phyloP scores from a whole-genome alignment of 192 early-diverging fungal genomes.

The Phycomyces nitens region DNA sequence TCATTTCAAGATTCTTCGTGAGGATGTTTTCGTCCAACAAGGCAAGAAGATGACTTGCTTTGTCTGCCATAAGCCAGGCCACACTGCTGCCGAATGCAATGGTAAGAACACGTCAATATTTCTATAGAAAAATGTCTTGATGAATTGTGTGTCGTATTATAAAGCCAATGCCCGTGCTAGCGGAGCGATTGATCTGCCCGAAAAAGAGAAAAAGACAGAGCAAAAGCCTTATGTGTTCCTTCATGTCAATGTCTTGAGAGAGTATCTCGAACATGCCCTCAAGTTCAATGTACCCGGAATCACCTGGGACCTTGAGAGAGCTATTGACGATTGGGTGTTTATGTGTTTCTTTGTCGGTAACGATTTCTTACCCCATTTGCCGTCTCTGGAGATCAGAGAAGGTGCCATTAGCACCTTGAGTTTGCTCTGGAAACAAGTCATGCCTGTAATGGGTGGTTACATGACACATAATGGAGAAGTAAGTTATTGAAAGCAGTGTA shows the following conservation, averaged over 20 bases:
- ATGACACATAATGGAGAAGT: constrained; percentile 80
- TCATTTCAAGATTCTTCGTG: constrained; percentile 92
- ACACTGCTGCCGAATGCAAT: constrained; percentile 65
- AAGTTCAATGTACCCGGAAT: constrained; percentile 63
- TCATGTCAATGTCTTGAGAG: constrained; percentile 77
- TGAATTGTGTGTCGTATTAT: neutral
- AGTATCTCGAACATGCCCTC: constrained; percentile 89
- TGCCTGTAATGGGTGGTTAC: constrained; percentile 75
- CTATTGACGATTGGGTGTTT: constrained; percentile 98
- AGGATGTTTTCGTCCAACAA: constrained; percentile 87
- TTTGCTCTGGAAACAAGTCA: constrained; percentile 82
- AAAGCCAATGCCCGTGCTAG: constrained; percentile 10
- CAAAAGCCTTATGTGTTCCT: constrained; percentile 80
- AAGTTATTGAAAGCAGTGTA: neutral
- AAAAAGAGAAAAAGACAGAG: constrained; percentile 46
- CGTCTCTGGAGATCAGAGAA: constrained; percentile 91
- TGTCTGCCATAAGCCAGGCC: constrained; percentile 59
- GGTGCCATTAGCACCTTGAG: constrained; percentile 89
- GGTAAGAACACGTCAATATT: constrained; percentile 18
- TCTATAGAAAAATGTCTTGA: neutral
- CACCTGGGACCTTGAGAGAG: constrained; percentile 81
- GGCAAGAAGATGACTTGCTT: constrained; percentile 65
- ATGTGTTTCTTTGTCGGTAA: constrained; percentile 98
- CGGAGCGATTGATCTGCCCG: constrained; percentile 2
- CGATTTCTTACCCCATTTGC: constrained; percentile 94